phyloP scores from a whole-genome alignment of 2,329 filamentous ascomycete species.

The Clonostachys sp. region DNA sequence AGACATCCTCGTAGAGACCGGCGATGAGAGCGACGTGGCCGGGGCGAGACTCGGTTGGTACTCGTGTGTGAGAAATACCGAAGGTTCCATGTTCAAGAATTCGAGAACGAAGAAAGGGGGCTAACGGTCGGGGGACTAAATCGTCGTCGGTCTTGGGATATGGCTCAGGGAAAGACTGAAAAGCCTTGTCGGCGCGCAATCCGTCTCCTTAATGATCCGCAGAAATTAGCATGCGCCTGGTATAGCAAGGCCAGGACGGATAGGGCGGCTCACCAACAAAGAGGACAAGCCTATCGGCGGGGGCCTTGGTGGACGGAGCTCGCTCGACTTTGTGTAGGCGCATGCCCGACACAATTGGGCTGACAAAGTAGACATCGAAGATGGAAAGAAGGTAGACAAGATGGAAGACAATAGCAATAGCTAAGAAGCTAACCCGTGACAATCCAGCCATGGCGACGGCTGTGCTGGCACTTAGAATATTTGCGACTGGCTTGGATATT shows the following conservation, averaged over 20 bases:
- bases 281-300: conserved; percentile 84
- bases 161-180: conserved; percentile 88
- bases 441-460: conserved; percentile 43
- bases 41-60: conserved; percentile 93
- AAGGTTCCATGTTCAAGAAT: conserved; percentile 90
- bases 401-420: conserved; percentile 88
- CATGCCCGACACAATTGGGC: conserved; percentile 96
- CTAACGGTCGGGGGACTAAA: conserved; percentile 72
- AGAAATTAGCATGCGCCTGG: not conserved
- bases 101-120: conserved; percentile 85
- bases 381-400: conserved; percentile 91
- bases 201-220: conserved; percentile 64
- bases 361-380: conserved; percentile 98
- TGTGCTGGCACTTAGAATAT: too few relatives aligned
- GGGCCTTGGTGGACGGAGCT: conserved; percentile 52
- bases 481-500: too few relatives aligned
- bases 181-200: conserved; percentile 94
- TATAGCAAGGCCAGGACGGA: too few relatives aligned
- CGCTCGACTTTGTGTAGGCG: conserved; percentile 69
- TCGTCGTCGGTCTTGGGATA: conserved; percentile 63
- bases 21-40: conserved; percentile 97
- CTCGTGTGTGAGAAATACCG: conserved; percentile 92
- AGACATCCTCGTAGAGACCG: conserved; percentile 95
- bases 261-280: conserved; percentile 67
- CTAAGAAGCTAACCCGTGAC: conserved; percentile 75